A percentile compares a stretch with the other conserved stretches of the same genome.
phyloP scores from a whole-genome alignment of 345 rosid species.

The Raphanus raphanistrum region DNA sequence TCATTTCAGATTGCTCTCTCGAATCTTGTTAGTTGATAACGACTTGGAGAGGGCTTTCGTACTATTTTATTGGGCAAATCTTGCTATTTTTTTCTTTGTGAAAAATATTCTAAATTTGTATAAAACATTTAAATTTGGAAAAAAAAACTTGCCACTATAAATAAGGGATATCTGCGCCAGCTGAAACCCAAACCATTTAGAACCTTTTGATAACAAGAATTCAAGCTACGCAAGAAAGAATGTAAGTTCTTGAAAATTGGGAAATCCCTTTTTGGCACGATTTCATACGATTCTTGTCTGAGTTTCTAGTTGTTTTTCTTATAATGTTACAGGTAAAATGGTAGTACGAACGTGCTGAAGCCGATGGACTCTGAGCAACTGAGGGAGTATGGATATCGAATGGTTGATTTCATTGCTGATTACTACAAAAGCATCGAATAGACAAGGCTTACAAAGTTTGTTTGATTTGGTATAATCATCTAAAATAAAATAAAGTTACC shows the following conservation, averaged over 20 bases:
- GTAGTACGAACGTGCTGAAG: constrained; percentile 39
- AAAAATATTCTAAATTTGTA: neutral
- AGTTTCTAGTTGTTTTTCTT: neutral
- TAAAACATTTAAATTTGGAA: neutral
- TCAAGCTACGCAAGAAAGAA: neutral
- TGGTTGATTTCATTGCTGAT: constrained; percentile 95
- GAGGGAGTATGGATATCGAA: constrained; percentile 69
- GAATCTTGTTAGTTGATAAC: neutral
- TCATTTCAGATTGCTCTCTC: neutral
- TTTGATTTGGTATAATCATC: neutral
- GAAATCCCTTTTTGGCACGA: neutral
- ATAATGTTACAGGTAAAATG: constrained; percentile 24
- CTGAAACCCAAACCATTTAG: constrained; percentile 1
- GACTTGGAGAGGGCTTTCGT: neutral
- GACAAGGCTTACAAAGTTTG: constrained; percentile 54
- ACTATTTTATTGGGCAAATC: neutral
- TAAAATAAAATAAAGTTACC: constrained; percentile 1
- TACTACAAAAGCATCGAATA: constrained; percentile 75
- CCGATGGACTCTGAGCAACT: constrained; percentile 78
- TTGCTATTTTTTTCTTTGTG: neutral
- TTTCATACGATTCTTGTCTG: neutral
- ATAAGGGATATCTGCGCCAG: neutral
- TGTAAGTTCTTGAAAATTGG: constrained; percentile 13
- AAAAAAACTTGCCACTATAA: neutral
- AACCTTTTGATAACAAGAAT: neutral